phyloP scores from a whole-genome alignment of 441 rosid species.

The Mallotus japonicus region DNA sequence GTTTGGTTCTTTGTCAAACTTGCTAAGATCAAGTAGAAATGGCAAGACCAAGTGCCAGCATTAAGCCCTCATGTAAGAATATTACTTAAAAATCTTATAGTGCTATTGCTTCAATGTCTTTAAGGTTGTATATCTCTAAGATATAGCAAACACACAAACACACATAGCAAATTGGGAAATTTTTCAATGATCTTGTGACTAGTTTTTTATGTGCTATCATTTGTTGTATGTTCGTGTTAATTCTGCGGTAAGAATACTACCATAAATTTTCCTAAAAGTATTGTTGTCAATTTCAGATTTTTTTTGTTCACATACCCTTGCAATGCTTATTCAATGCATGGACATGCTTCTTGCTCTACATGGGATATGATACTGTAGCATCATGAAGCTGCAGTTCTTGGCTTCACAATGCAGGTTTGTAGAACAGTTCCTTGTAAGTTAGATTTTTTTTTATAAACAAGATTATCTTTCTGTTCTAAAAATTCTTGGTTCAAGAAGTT shows the following conservation, averaged over 20 bases:
- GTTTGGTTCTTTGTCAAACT: no score
- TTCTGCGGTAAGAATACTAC: not conserved
- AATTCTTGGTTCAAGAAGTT: not conserved
- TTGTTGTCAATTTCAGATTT: slow-evolving; percentile 49
- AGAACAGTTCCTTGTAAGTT: slow-evolving; percentile 93
- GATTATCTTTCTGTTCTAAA: not conserved
- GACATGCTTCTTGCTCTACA: slow-evolving; percentile 89
- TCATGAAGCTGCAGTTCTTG: slow-evolving; percentile 81
- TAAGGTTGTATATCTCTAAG: not conserved
- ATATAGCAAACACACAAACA: no score
- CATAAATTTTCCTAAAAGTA: slow-evolving; percentile 11
- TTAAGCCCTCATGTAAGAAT: not conserved
- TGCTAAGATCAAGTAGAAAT: no score
- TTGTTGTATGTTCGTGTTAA: not conserved
- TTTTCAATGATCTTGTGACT: not conserved
- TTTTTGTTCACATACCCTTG: slow-evolving; percentile 85
- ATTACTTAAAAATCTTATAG: not conserved
- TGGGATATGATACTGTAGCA: slow-evolving; percentile 74
- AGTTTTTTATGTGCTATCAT: not conserved
- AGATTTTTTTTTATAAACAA: not conserved
- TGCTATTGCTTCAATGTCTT: not conserved
- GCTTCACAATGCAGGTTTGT: slow-evolving; percentile 73
- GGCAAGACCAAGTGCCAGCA: not conserved
- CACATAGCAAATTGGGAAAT: not conserved
- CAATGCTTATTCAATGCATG: slow-evolving; percentile 79